Base-by-base conservation (phyloP, 805 yeast species). In the Sugiyamaella boreocaroliniensis region DNA sequence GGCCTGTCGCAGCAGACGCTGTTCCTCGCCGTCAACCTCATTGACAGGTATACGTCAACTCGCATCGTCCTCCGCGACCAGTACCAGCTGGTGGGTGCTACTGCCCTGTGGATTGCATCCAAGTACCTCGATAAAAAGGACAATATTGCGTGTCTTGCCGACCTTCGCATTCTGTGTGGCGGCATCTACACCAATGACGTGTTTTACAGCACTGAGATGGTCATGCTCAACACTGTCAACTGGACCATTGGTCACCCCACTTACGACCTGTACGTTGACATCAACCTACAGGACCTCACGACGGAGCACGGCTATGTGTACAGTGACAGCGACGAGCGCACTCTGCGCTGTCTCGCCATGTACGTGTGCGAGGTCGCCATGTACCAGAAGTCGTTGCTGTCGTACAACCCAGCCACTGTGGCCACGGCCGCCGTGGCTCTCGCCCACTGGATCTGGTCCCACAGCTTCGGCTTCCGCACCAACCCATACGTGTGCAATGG, bases 21-120 rank as follows among this genome's bases (percentile, higher is more conserved):
- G 74, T 87, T 63, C 74, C 81, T 74, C 72, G 81, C 80, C 73
- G 81, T 84, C 41, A 82, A 84, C 61, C 76, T 90, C 50, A 86
- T 92, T 56, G 99, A 92, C 68, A 79, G 97, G 56, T 92, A 92
- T 71, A 86, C 96, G 66, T 85, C 96, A 50, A 85, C 83, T 61
- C 76, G 98, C 61, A 81, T 89, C 7, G 93, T 90, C 0, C 77
- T 86, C 57, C 80, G 83, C 59, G 90, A 86, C 53, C 98, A 90
- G 69, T 83, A 88, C 56, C 97, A 90, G 68, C 76, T 92, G 50
- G 92, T 92, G 10, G 89, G 95, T 32, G 86, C 95, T 55, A 88
- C 96, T 4, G 88, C 96, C 55, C 72, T 92, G 37, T 92, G 98
- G 97, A 78, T 92, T 32, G 88, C 96, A 1, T 83, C 96, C 22